Evolutionary conservation across 2,329 filamentous ascomycete genomes (phyloP).

Genomic region (Ilyonectria robusta): DNA sequence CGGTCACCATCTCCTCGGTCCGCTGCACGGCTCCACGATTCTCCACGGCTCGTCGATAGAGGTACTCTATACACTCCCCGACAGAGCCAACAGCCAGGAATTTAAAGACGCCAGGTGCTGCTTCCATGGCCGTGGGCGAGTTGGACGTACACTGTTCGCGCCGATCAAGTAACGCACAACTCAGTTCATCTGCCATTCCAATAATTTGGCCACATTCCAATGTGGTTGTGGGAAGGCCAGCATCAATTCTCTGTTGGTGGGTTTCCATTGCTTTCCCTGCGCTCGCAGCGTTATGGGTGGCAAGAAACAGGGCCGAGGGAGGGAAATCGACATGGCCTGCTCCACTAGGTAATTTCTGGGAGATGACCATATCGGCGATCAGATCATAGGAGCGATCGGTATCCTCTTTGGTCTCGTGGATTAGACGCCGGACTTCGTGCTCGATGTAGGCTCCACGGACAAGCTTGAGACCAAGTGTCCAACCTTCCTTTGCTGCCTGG

Average conservation of each 20-base stretch:
- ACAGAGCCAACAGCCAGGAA: slow-evolving; percentile 54
- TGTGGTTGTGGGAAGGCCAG: slow-evolving; percentile 42
- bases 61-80: slow-evolving; percentile 52
- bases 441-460: slow-evolving; percentile 68
- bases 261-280: slow-evolving; percentile 58
- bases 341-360: slow-evolving; percentile 45
- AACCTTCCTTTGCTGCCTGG: slow-evolving; percentile 59
- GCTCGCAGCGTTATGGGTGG: slow-evolving; percentile 63
- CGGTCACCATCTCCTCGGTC: slow-evolving; percentile 35
- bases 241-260: slow-evolving; percentile 55
- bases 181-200: slow-evolving; percentile 70
- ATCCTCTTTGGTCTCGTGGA: slow-evolving; percentile 64
- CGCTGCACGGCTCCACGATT: slow-evolving; percentile 51
- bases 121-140: slow-evolving; percentile 1
- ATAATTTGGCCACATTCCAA: slow-evolving; percentile 66
- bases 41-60: slow-evolving; percentile 50
- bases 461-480: slow-evolving; percentile 68
- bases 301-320: slow-evolving; percentile 61
- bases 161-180: slow-evolving; percentile 60
- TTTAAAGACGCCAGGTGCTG: slow-evolving; percentile 49
- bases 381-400: slow-evolving; percentile 66
- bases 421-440: slow-evolving; percentile 60
- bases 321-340: slow-evolving; percentile 53
- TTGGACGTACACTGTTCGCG: slow-evolving; percentile 11
- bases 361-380: slow-evolving; percentile 60